Percentiles rank a stretch among this genome's conserved stretches.
Conservation (phyloP, 129 eudicot species). For the Ambrosia trifida region DNA sequence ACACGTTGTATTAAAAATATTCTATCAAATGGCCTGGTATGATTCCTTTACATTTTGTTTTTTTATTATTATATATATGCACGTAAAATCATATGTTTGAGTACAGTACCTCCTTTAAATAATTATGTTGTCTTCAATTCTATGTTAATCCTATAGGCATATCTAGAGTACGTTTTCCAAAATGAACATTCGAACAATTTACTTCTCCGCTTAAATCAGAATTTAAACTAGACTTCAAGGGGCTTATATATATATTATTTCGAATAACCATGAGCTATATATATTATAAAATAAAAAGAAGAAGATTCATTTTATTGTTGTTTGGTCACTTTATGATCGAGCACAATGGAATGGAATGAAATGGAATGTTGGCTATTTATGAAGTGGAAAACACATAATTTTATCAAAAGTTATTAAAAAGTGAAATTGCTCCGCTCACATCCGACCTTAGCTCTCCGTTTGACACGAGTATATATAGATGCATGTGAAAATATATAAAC, state of each 20-base stretch:
- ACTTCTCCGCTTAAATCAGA: background rate
- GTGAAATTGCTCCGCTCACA: background rate
- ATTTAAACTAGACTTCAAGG: no score
- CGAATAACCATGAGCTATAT: no score
- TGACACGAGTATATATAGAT: slow-evolving; percentile 11
- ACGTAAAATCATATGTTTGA: background rate
- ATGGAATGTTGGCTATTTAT: no score
- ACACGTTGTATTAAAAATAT: background rate
- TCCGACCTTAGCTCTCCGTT: background rate
- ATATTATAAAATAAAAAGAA: no score
- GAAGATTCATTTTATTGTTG: no score
- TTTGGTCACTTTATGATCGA: no score
- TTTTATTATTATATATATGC: background rate
- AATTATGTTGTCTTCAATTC: background rate
- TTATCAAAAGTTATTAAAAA: background rate
- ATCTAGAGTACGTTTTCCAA: background rate
- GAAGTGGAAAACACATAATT: no score
- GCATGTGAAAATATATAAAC: background rate
- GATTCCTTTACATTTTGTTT: background rate
- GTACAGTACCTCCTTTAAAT: background rate
- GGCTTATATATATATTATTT: no score
- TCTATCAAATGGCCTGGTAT: background rate
- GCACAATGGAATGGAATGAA: no score
- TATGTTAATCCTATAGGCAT: background rate
- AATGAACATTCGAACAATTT: slow-evolving; percentile 1